phyloP scores from a whole-genome alignment of 2,329 filamentous ascomycete species.

The Talaromyces rugulosus region DNA sequence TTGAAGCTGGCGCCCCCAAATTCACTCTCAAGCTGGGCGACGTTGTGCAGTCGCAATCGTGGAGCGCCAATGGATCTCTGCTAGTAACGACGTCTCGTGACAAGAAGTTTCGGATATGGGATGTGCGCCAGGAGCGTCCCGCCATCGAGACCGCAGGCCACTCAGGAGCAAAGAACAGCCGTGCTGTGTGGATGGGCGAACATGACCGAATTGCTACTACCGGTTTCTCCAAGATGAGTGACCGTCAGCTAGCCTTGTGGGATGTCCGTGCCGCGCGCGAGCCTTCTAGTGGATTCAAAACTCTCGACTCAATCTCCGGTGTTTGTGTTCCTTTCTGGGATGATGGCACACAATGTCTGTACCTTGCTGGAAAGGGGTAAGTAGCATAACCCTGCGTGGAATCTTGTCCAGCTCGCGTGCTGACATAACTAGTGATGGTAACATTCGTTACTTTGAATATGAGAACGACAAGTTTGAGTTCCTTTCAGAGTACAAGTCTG shows the following conservation, averaged over 20 bases:
- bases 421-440: conserved; percentile 68
- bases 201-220: conserved; percentile 94
- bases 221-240: conserved; percentile 97
- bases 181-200: conserved; percentile 94
- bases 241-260: conserved; percentile 93
- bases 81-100: conserved; percentile 91
- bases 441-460: conserved; percentile 98
- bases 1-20: conserved; percentile 70
- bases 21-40: conserved; percentile 80
- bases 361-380: conserved; percentile 94
- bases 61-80: conserved; percentile 83
- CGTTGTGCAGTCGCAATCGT: conserved; percentile 91
- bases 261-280: conserved; percentile 75
- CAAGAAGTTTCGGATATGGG: conserved; percentile 98
- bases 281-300: conserved; percentile 84
- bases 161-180: conserved; percentile 92
- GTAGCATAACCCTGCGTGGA: conserved; percentile 26
- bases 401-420: background rate
- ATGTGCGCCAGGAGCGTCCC: conserved; percentile 86
- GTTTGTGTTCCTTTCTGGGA: conserved; percentile 99
- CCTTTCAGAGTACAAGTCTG: conserved; percentile 95
- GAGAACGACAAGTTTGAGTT: conserved; percentile 99
- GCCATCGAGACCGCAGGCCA: conserved; percentile 83
- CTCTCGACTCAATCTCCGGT: conserved; percentile 91
- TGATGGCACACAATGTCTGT: conserved; percentile 90